phyloP scores from a whole-genome alignment of 805 yeast genomes.

The Scheffersomyces spartinae region DNA sequence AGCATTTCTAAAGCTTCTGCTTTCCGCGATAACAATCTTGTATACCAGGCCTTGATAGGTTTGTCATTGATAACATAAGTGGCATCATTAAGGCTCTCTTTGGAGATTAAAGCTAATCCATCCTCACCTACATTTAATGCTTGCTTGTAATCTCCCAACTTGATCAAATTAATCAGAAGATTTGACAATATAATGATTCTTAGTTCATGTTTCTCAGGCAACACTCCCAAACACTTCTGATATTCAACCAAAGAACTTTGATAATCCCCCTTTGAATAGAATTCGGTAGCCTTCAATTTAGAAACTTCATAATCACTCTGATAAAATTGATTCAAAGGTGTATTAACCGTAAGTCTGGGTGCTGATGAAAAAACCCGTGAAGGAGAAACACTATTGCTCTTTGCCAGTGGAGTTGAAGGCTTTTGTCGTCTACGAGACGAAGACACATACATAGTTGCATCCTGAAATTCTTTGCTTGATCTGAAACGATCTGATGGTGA shows the following conservation, averaged over 20 bases:
- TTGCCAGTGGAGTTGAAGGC: slow-evolving; percentile 2
- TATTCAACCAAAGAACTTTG: slow-evolving; percentile 51
- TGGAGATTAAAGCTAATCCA: slow-evolving; percentile 30
- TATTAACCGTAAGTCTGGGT: slow-evolving; percentile 1
- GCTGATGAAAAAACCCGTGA: slow-evolving; percentile 1
- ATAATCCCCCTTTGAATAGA: slow-evolving; percentile 79
- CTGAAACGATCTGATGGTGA: slow-evolving; percentile 18
- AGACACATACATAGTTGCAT: slow-evolving; percentile 11
- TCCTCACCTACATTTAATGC: slow-evolving; percentile 35
- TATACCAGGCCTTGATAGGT: slow-evolving; percentile 57
- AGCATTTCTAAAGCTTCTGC: slow-evolving; percentile 80
- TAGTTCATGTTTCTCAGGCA: slow-evolving; percentile 56
- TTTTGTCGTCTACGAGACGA: slow-evolving; percentile 13
- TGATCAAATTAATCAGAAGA: slow-evolving; percentile 53
- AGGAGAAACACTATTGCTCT: slow-evolving; percentile 2
- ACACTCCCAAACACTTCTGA: slow-evolving; percentile 31
- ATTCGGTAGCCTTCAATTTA: slow-evolving; percentile 45
- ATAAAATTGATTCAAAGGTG: slow-evolving; percentile 25
- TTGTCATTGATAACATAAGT: slow-evolving; percentile 33
- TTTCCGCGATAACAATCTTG: slow-evolving; percentile 52
- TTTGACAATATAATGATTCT: slow-evolving; percentile 66
- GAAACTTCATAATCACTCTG: slow-evolving; percentile 34
- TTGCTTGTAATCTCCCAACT: slow-evolving; percentile 56
- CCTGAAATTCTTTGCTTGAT: slow-evolving; percentile 6
- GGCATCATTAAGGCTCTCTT: slow-evolving; percentile 14